Evolutionary conservation across 1,139 yeast species (phyloP).

Genomic region (Blastobotrys petasosporus): DNA sequence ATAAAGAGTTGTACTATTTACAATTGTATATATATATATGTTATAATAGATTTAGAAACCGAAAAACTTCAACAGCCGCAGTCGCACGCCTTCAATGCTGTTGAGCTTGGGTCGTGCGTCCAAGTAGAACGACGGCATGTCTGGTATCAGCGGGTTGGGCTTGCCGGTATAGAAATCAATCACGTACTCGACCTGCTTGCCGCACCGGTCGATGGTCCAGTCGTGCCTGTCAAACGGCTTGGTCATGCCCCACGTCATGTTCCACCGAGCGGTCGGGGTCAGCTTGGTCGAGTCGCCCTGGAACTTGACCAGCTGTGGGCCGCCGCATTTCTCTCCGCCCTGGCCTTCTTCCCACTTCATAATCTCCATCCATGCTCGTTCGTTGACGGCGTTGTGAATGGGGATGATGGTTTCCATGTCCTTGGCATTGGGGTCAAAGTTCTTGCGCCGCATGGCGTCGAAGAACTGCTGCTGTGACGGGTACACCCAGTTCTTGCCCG

Average conservation of each 20-base stretch:
- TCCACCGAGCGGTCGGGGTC: conserved; percentile 85
- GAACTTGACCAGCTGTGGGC: conserved; percentile 76
- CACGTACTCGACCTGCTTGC: conserved; percentile 76
- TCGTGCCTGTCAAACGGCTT: conserved; percentile 95
- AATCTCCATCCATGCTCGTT: conserved; percentile 85
- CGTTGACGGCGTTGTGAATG: conserved; percentile 89
- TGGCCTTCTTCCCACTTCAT: conserved; percentile 75
- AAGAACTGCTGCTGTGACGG: conserved; percentile 94
- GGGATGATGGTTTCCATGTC: conserved; percentile 94
- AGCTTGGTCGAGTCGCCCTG: conserved; percentile 80
- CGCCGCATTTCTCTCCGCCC: conserved; percentile 58
- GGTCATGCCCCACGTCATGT: conserved; percentile 55
- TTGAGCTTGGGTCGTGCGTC: conserved; percentile 92
- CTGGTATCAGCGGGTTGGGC: conserved; percentile 41
- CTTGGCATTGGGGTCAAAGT: conserved; percentile 72
- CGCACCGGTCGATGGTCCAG: conserved; percentile 89
- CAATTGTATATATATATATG: conserved; percentile 4
- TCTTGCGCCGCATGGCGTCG: conserved; percentile 88
- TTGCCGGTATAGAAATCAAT: conserved; percentile 82
- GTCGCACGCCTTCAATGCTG: conserved; percentile 67
- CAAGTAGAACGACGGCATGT: conserved; percentile 59
- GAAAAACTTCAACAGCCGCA: conserved; percentile 56
- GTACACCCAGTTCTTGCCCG: conserved; percentile 72
- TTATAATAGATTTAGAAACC: conserved; percentile 38
- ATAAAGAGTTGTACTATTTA: not conserved